These are phyloP conservation scores for Candida takata DNA, from an alignment of 805 yeast genomes.

Conservation along the genomic window DNA sequence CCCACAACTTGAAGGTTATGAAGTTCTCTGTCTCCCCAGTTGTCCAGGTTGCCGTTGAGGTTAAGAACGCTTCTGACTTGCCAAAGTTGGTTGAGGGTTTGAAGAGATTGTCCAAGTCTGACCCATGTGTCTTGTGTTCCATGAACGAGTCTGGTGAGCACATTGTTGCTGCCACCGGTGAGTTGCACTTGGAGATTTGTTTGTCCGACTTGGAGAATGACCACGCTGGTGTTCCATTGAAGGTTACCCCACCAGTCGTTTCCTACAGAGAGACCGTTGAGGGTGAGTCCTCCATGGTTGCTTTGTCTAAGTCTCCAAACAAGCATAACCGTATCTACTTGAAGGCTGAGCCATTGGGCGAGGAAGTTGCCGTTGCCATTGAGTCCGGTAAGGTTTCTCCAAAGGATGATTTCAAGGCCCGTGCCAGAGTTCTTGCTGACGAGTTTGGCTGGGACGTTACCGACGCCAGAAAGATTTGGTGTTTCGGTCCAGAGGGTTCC, in stretches of 20 bases:
- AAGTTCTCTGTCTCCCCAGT: constrained; percentile 99
- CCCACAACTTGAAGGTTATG: constrained; percentile 99
- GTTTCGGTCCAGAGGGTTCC: constrained; percentile 99
- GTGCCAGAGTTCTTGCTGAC: constrained; percentile 98
- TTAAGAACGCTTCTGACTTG: constrained; percentile 98
- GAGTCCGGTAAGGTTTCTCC: constrained; percentile 89
- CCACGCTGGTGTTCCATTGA: constrained; percentile 99
- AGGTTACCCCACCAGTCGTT: constrained; percentile 96
- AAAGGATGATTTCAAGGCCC: constrained; percentile 96
- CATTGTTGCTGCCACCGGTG: constrained; percentile 99
- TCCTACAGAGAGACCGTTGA: constrained; percentile 98
- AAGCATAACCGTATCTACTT: constrained; percentile 99
- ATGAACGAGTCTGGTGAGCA: constrained; percentile 98
- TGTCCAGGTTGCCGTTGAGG: constrained; percentile 99
- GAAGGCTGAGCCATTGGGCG: constrained; percentile 93
- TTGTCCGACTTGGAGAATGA: constrained; percentile 92
- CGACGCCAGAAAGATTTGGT: constrained; percentile 99
- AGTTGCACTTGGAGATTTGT: constrained; percentile 98
- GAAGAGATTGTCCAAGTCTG: constrained; percentile 99
- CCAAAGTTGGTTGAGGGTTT: constrained; percentile 99
- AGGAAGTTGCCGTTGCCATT: constrained; percentile 87
- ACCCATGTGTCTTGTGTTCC: constrained; percentile 90
- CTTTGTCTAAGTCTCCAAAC: constrained; percentile 99
- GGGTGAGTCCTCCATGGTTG: constrained; percentile 88
- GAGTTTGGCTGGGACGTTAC: constrained; percentile 99